Conservation (phyloP, 768 basidiomycete species). For the Calocera cornea region DNA sequence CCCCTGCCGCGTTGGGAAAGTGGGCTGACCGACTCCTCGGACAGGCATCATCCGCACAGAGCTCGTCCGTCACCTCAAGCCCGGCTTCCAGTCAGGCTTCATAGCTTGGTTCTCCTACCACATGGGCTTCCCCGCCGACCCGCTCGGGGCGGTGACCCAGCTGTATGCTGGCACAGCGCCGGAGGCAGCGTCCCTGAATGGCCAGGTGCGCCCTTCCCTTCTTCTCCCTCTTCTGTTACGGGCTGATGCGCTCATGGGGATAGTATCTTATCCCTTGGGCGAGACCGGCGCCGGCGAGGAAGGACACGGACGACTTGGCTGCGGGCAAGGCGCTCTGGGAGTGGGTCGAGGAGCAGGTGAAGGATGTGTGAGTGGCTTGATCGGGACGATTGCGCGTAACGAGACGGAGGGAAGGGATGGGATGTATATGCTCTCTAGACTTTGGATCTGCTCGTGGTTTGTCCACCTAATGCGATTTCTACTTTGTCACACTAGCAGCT, state of each 20-base stretch:
- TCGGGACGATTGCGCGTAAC: too few relatives aligned
- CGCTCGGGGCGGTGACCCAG: slow-evolving; percentile 19
- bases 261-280: slow-evolving; percentile 41
- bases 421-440: too few relatives aligned
- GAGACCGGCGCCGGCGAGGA: slow-evolving; percentile 25
- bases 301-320: slow-evolving; percentile 25
- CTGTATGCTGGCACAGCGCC: slow-evolving; percentile 20
- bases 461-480: too few relatives aligned
- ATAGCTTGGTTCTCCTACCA: not conserved
- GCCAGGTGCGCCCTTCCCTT: slow-evolving; percentile 15
- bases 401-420: too few relatives aligned
- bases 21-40: too few relatives aligned
- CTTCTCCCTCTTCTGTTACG: too few relatives aligned
- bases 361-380: slow-evolving; percentile 9
- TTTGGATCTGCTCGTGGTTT: too few relatives aligned
- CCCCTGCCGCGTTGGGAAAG: too few relatives aligned
- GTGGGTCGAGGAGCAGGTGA: slow-evolving; percentile 36
- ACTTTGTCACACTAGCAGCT: too few relatives aligned
- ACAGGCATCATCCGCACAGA: not conserved
- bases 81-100: too few relatives aligned
- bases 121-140: not conserved
- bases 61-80: not conserved
- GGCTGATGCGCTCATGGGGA: too few relatives aligned
- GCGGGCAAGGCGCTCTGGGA: slow-evolving; percentile 31
- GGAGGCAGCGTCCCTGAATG: slow-evolving; percentile 18